These are phyloP conservation scores for Boletellus sp. DNA, from an alignment of 1,284 basidiomycete genomes.

Conservation along the genomic window DNA sequence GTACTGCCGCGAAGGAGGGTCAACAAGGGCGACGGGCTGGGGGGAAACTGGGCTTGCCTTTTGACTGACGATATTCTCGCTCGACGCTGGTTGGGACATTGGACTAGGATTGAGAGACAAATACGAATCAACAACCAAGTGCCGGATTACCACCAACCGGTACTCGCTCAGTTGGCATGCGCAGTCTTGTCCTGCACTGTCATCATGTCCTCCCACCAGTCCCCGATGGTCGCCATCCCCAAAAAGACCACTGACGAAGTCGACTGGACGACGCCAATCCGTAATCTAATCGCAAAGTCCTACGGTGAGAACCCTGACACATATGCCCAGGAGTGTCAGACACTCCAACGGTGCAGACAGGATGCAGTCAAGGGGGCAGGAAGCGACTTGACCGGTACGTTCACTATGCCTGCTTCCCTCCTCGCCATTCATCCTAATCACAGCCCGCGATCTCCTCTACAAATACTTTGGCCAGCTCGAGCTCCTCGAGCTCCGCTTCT, in stretches of 20 bases:
- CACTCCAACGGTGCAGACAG: conserved; percentile 87
- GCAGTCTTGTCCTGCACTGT: conserved; percentile 5
- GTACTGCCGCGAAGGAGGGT: conserved; percentile 51
- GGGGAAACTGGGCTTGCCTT: conserved; percentile 54
- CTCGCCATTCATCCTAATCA: conserved; percentile 5
- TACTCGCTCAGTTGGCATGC: not conserved
- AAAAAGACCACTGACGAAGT: conserved; percentile 81
- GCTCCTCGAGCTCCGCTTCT: conserved; percentile 93
- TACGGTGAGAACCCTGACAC: conserved; percentile 92
- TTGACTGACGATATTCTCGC: conserved; percentile 82
- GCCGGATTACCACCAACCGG: no score
- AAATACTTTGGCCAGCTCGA: conserved; percentile 99
- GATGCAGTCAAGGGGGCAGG: conserved; percentile 95
- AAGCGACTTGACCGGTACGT: conserved; percentile 84
- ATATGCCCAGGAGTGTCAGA: conserved; percentile 80
- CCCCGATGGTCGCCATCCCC: conserved; percentile 80
- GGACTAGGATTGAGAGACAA: conserved; percentile 25
- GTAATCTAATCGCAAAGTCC: conserved; percentile 82
- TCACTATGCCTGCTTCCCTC: not conserved
- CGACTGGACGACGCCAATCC: conserved; percentile 89
- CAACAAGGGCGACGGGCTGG: conserved; percentile 1
- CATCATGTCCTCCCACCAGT: conserved; percentile 65
- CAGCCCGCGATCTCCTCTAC: conserved; percentile 91
- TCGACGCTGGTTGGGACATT: conserved; percentile 68
- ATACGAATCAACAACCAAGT: conserved; percentile 22